Evolutionary conservation across 169 alveolate species (phyloP), one percentile per base, ranked within the genome.

Genomic region (Plasmodium blacklocki): DNA sequence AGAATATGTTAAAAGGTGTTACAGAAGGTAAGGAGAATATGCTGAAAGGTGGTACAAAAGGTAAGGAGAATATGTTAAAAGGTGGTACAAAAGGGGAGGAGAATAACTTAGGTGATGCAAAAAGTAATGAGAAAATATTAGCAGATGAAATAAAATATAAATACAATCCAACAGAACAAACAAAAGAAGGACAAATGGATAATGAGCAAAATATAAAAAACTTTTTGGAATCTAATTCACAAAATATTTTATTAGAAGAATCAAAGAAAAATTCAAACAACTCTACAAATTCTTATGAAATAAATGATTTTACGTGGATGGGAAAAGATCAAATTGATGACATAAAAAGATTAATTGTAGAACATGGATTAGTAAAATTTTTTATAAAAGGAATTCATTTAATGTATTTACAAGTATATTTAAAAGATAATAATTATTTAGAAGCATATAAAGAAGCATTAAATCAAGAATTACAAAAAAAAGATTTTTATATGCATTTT

Each of bases 231-330:
- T 5, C 0, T 39, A 39, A 39, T 39, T 5, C 8, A 7, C 9
- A 5, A 39, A 39, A 39, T 39, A 7, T 39, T 39, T 39, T 39
- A 39, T 39, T 39, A 39, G 47, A 39, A 39, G 47, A 39, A 39
- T 39, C 47, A 39, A 39, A 5, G 47, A 39, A 39, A 39, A 39
- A 39, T 39, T 39, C 11, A 5, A 39, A 39, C 8, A 39, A 39
- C 6, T 39, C 47, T 39, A 39, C 47, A 5, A 39, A 39, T 39
- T 39, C 5, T 4, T 74, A 78, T 47, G 89, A 78, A 78, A 68
- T 83, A 7, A 58, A 8, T 5, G 91, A 83, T 73, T 83, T 83
- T 21, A 49, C 15, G 12, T 83, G 91, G 91, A 83, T 83, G 91
- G 62, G 15, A 39, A 70, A 58, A 47, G 71, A 83, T 18, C 91